These are phyloP conservation scores for Lizonia empirigonia DNA, from an alignment of 2,329 filamentous ascomycete species.

Conservation along the genomic window DNA sequence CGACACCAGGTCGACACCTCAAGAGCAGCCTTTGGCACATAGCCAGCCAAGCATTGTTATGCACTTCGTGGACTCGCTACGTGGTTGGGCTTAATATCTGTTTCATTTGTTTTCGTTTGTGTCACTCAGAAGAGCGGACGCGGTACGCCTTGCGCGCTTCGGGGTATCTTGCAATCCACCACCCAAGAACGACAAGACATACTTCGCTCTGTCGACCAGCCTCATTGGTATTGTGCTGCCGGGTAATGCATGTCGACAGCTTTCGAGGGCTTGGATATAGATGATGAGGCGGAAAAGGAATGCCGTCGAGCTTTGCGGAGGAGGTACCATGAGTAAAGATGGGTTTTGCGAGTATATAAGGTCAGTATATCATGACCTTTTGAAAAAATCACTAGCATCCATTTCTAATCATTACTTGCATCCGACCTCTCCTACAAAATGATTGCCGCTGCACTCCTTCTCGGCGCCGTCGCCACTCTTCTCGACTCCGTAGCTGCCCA, in stretches of 20 bases:
- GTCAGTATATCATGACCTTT: neutral
- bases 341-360: slow-evolving; percentile 18
- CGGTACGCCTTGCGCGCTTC: slow-evolving; percentile 5
- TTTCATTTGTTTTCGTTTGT: slow-evolving; percentile 21
- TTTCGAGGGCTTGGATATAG: slow-evolving; percentile 10
- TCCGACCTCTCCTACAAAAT: slow-evolving; percentile 16
- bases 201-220: slow-evolving; percentile 3
- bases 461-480: slow-evolving; percentile 27
- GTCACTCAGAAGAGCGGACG: neutral
- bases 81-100: slow-evolving; percentile 18
- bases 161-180: neutral
- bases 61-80: slow-evolving; percentile 1
- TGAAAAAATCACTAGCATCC: slow-evolving; percentile 2
- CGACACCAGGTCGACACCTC: slow-evolving; percentile 1
- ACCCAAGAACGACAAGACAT: slow-evolving; percentile 13
- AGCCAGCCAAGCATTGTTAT: slow-evolving; percentile 9
- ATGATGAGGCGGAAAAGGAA: slow-evolving; percentile 2
- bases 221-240: slow-evolving; percentile 6
- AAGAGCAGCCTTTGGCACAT: slow-evolving; percentile 9
- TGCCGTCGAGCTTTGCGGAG: neutral
- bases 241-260: neutral
- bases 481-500: slow-evolving; percentile 35
- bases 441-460: slow-evolving; percentile 25
- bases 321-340: too few species aligned
- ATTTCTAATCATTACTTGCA: neutral